Conservation (phyloP, 1,284 basidiomycete species). For the Veloboletus limbatus region DNA sequence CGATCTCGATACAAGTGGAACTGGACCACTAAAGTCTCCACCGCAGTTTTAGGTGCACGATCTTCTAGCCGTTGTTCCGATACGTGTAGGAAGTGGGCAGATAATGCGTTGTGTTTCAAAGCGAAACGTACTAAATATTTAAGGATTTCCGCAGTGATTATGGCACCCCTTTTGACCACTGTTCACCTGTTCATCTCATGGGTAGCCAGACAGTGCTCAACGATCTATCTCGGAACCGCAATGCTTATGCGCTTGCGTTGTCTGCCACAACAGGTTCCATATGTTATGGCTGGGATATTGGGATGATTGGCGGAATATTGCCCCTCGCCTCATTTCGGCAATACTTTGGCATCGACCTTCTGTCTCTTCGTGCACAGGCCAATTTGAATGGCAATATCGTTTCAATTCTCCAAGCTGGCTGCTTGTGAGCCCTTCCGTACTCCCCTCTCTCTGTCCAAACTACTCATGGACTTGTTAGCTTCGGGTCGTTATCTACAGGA, state of each 20-base stretch:
- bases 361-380: slow-evolving; percentile 37
- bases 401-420: slow-evolving; percentile 54
- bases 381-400: slow-evolving; percentile 54
- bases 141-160: no score
- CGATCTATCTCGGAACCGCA: slow-evolving; percentile 36
- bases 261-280: slow-evolving; percentile 49
- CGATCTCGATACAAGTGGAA: no score
- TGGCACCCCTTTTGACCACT: background rate
- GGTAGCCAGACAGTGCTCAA: slow-evolving; percentile 25
- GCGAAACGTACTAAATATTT: no score
- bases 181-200: slow-evolving; percentile 17
- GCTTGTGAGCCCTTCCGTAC: slow-evolving; percentile 45
- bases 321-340: slow-evolving; percentile 43
- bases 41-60: no score
- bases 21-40: no score
- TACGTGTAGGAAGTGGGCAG: no score
- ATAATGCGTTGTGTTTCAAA: no score
- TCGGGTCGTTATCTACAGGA: slow-evolving; percentile 44
- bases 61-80: no score
- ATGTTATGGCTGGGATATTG: slow-evolving; percentile 40
- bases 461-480: slow-evolving; percentile 31
- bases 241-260: slow-evolving; percentile 44
- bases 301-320: slow-evolving; percentile 49
- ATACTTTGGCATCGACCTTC: slow-evolving; percentile 44
- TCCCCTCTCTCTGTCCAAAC: no score